Base-by-base conservation (phyloP, 139 green algal species). In the Chlamydomonas schloesseri region DNA sequence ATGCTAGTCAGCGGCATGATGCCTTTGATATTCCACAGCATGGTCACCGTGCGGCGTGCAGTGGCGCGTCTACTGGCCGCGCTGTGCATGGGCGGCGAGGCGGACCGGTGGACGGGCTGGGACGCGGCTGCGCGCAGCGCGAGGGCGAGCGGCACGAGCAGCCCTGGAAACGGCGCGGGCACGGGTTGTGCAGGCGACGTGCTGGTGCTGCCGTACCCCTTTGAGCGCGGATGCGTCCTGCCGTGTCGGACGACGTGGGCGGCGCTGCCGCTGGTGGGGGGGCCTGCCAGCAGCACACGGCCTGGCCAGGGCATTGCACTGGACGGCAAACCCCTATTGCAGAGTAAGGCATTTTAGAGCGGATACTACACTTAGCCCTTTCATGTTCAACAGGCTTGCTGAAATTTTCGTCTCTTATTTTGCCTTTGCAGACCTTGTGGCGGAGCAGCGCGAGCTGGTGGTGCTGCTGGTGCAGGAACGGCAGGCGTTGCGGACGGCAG, bases 401-500 rank as follows among this genome's bases (percentile, higher is more conserved):
- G n/a, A n/a, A n/a, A n/a, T n/a, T n/a, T n/a, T n/a, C n/a, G n/a
- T n/a, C n/a, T n/a, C n/a, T n/a, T n/a, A n/a, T n/a, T n/a, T n/a
- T n/a, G n/a, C n/a, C 79, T 33, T 0, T 29, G 29, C 88, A 89
- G 88, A 83, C 34, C 71, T 91, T 69, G 33, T 85, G 2, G 46
- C 47, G 10, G 84, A 90, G 82, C 90, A 91, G 71, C 90, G 88
- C 47, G 64, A 69, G 33, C 55, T 86, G 34, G 83, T 90, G 53
- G 70, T 73, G 26, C 81, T 90, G 65, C 81, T 92, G 14, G 88
- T 92, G 31, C 81, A 89, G 67, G 79, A 94, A 81, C 84, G 90
- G 26, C 81, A 87, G 57, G 74, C 91, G 71, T 84, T 94, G 58
- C 47, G 57, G 13, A 57, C 37, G 14, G 87, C 87, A 4, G 80